Evolutionary conservation across 1,139 yeast species (phyloP).

Genomic region (Pichia sp.): DNA sequence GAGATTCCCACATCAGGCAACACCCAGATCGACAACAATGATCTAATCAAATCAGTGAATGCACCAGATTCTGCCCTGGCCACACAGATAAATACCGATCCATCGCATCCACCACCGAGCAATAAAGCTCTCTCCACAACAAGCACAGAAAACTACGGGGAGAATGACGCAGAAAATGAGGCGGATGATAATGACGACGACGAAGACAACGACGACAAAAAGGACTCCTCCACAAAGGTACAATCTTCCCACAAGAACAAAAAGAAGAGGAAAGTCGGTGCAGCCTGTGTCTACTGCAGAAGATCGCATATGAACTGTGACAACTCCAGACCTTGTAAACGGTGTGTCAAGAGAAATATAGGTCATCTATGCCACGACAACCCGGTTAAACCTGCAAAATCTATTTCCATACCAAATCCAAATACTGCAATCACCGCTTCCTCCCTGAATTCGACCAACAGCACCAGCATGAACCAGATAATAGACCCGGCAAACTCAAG

Average conservation of each 20-base stretch:
- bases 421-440: neutral
- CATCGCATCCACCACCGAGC: too few relatives aligned
- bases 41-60: too few relatives aligned
- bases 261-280: constrained; percentile 52
- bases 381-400: constrained; percentile 37
- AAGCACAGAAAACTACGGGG: too few relatives aligned
- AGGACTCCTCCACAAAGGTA: too few relatives aligned
- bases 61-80: too few relatives aligned
- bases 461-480: neutral
- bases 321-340: constrained; percentile 77
- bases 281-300: constrained; percentile 90
- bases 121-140: too few relatives aligned
- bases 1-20: too few relatives aligned
- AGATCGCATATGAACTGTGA: constrained; percentile 96
- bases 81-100: too few relatives aligned
- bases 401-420: constrained; percentile 25
- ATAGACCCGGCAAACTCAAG: neutral
- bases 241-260: constrained; percentile 3
- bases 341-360: constrained; percentile 86
- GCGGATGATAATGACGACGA: too few relatives aligned
- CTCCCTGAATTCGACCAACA: neutral
- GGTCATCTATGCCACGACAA: constrained; percentile 90
- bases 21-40: too few relatives aligned
- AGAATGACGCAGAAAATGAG: too few relatives aligned
- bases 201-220: too few relatives aligned